Conservation (phyloP, 176 grass and related monocot genomes). For the Musa troglodytarum region DNA sequence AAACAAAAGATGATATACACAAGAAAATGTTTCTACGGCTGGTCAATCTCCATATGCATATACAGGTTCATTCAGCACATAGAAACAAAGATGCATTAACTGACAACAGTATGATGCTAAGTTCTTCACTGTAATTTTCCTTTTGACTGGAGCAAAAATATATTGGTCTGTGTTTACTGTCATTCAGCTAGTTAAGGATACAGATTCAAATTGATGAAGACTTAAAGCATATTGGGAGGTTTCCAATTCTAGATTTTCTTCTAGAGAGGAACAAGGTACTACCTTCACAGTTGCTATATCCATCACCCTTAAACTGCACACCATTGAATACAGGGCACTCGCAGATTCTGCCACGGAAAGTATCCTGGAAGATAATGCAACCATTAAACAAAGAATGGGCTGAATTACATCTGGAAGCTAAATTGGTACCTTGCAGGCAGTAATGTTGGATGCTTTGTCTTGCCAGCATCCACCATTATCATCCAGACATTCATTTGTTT, state of each 20-base stretch:
- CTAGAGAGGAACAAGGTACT: not conserved
- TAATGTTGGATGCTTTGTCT: slow-evolving; percentile 19
- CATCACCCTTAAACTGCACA: slow-evolving; percentile 18
- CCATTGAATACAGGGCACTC: slow-evolving; percentile 14
- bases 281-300: slow-evolving; percentile 16
- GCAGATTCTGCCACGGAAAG: slow-evolving; percentile 12
- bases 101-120: too few species aligned
- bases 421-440: slow-evolving; percentile 11
- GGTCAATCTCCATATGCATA: too few species aligned
- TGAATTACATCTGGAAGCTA: not conserved
- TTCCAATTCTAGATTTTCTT: not conserved
- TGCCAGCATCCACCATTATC: slow-evolving; percentile 17
- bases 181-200: too few species aligned
- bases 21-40: too few species aligned
- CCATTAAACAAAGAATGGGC: not conserved
- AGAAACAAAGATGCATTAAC: too few species aligned
- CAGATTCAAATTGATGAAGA: not conserved
- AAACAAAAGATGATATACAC: too few species aligned
- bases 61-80: too few species aligned
- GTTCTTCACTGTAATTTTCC: too few species aligned
- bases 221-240: not conserved
- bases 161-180: too few species aligned
- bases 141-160: too few species aligned
- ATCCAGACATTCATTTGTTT: slow-evolving; percentile 11
- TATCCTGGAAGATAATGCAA: slow-evolving; percentile 5